Conservation (phyloP, 805 yeast species). For the Kuraishia floccosa region DNA sequence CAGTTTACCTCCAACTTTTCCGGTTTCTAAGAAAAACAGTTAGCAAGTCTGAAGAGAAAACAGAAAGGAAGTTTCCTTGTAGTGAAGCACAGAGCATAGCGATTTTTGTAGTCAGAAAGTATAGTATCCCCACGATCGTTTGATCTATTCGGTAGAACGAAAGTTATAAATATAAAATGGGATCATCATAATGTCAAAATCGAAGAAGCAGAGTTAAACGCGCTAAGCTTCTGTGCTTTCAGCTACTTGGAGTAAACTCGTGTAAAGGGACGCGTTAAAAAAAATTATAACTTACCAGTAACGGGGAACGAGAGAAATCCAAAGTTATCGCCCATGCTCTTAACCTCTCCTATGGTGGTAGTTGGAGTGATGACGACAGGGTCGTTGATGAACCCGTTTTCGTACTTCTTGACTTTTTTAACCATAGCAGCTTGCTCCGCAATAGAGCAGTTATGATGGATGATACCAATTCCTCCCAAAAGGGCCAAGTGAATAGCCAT, state of each 20-base stretch:
- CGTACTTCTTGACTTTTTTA: constrained; percentile 89
- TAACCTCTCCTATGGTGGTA: constrained; percentile 73
- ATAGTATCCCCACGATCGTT: constrained; percentile 86
- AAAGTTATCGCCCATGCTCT: constrained; percentile 50
- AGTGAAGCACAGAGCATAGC: constrained; percentile 1
- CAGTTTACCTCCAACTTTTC: constrained; percentile 79
- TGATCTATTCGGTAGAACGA: constrained; percentile 99
- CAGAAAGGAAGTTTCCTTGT: too few species aligned
- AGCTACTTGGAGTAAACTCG: too few species aligned
- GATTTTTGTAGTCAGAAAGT: too few species aligned
- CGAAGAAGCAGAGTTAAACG: not conserved
- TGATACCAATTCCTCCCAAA: constrained; percentile 96
- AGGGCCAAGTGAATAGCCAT: constrained; percentile 99
- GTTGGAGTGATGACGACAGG: constrained; percentile 79
- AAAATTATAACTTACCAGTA: constrained; percentile 72
- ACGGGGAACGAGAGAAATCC: constrained; percentile 99
- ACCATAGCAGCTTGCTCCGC: constrained; percentile 99
- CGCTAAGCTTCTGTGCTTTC: not conserved
- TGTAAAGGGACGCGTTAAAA: too few species aligned
- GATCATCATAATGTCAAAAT: constrained; percentile 36
- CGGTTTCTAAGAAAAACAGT: constrained; percentile 43
- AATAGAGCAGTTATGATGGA: constrained; percentile 93
- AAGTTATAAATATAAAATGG: constrained; percentile 57
- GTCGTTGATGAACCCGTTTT: constrained; percentile 93
- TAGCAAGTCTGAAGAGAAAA: not conserved